Conservation (phyloP, 352 stramenopile species). For the Aphanomyces stellatus region DNA sequence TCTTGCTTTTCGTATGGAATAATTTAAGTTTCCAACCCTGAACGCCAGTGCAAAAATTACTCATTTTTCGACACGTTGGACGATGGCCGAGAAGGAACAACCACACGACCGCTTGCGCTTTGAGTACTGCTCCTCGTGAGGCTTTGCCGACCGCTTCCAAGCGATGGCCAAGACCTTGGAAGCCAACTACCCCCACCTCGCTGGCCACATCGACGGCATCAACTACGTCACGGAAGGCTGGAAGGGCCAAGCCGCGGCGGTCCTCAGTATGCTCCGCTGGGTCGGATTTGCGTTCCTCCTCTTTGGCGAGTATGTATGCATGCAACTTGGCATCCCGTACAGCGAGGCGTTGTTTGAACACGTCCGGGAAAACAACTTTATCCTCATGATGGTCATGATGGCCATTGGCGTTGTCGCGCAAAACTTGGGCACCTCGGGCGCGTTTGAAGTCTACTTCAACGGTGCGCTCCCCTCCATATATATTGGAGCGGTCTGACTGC, state of each 20-base stretch:
- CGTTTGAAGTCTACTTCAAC: background rate
- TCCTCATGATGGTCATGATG: background rate
- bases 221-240: constrained; percentile 32
- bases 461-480: background rate
- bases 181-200: constrained; percentile 56
- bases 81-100: background rate
- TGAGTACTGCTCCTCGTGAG: constrained; percentile 57
- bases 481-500: background rate
- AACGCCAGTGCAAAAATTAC: too few species aligned
- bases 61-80: too few species aligned
- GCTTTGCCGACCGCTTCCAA: constrained; percentile 65
- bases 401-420: background rate
- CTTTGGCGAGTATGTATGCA: background rate
- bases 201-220: constrained; percentile 42
- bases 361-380: background rate
- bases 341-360: background rate
- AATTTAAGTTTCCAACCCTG: too few species aligned
- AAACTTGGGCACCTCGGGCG: background rate
- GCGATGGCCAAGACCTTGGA: constrained; percentile 57
- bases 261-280: background rate
- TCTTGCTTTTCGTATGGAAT: too few species aligned
- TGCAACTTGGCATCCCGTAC: background rate
- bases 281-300: background rate
- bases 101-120: constrained; percentile 50
- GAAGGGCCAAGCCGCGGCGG: background rate